Evolutionary conservation across 2,329 filamentous ascomycete species (phyloP).

Genomic region (Ilyonectria sp.): DNA sequence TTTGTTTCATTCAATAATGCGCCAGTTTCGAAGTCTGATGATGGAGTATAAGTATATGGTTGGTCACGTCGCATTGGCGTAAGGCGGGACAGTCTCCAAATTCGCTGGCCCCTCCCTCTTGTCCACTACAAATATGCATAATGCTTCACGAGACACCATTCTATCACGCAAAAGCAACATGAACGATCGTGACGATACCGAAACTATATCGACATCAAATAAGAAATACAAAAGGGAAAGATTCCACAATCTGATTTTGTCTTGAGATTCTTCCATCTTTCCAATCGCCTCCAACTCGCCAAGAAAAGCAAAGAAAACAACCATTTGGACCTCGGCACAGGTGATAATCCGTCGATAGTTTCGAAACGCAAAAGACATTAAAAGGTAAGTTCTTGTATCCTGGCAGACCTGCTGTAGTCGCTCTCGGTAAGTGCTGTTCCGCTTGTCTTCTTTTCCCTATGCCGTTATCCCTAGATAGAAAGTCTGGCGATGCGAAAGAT

Average conservation of each 20-base stretch:
- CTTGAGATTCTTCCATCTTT: conserved; percentile 4
- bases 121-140: neutral
- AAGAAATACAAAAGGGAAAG: conserved; percentile 12
- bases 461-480: conserved; percentile 9
- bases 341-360: conserved; percentile 1
- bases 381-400: conserved; percentile 26
- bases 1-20: neutral
- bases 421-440: conserved; percentile 44
- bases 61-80: too few species aligned
- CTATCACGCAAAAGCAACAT: neutral
- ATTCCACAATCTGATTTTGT: conserved; percentile 21
- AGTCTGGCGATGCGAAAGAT: conserved; percentile 14
- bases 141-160: neutral
- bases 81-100: neutral
- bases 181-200: neutral
- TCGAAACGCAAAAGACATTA: conserved; percentile 11
- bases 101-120: neutral
- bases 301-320: neutral
- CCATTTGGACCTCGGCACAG: conserved; percentile 7
- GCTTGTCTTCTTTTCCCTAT: conserved; percentile 29
- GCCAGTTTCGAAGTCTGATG: neutral
- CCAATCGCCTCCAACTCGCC: conserved; percentile 1
- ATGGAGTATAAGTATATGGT: neutral
- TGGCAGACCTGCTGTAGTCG: conserved; percentile 28
- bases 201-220: neutral